Base-by-base conservation (phyloP, 2,329 filamentous ascomycete species). In the Exserohilum rostratum region DNA sequence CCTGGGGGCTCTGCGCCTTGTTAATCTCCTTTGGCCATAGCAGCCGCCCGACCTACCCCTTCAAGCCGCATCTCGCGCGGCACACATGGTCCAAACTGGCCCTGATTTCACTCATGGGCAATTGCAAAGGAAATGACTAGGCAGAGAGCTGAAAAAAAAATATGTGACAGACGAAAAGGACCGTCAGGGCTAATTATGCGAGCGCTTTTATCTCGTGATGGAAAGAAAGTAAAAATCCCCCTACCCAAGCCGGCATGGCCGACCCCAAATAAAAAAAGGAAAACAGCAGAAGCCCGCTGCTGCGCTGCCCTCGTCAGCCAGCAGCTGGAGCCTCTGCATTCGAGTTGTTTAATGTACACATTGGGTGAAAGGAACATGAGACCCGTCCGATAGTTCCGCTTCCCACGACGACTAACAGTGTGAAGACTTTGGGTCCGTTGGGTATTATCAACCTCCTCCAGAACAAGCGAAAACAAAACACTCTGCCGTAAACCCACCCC, bases 261-360 rank as follows among this genome's bases (percentile, higher is more conserved):
- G 54, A 64, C 61, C n/a, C n/a, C n/a, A n/a, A n/a, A n/a, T n/a
- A 54, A 65, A 60, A 61, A 54, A 58, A 33, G 70, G 68, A 57
- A 66, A 55, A 42, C 56, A 42, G 25, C 27, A 50, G 51, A 53
- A 57, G 63, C 56, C 61, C 64, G 46, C 55, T 61, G 56, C 63
- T 63, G 65, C 63, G 58, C 70, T 69, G 67, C 67, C 64, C 64
- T 56, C 52, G 49, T 55, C 53, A 53, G 52, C 46, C 49, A 57
- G 62, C 66, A 70, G 70, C 64, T 55, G 64, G 65, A n/a, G n/a
- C n/a, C 60, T 64, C 61, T 60, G 51, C 64, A 68, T 64, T 64
- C 69, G 64, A 66, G 33, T 66, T n/a, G n/a, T 25, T 53, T 74
- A 74, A 69, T 73, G 71, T 75, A 75, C 72, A 75, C 69, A 70